These are phyloP conservation scores for Cornus kousa DNA, from an alignment of 148 eudicot species.

Conservation along the genomic window DNA sequence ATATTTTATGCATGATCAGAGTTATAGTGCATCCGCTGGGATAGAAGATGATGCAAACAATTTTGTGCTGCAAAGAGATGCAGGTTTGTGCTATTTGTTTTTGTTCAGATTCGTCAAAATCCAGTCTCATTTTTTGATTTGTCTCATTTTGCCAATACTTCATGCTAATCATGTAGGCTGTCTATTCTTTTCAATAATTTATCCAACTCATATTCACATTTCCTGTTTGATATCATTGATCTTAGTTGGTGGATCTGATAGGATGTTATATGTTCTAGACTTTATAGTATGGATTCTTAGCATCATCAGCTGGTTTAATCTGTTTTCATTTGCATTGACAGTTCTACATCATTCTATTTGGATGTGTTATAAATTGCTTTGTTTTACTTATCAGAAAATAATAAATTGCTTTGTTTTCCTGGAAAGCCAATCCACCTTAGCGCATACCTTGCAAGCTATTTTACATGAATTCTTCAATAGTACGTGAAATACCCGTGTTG, in stretches of 20 bases:
- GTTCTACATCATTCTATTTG: background rate
- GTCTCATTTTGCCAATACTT: background rate
- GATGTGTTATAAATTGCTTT: background rate
- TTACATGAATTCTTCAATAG: no score
- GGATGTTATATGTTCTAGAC: background rate
- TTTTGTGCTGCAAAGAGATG: slow-evolving; percentile 21
- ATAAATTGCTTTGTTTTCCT: background rate
- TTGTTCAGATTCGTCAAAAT: background rate
- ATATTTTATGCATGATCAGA: slow-evolving; percentile 24
- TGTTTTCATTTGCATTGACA: background rate
- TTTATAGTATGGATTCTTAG: background rate
- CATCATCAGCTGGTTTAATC: background rate
- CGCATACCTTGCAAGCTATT: no score
- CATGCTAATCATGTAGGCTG: background rate
- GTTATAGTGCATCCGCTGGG: slow-evolving; percentile 22
- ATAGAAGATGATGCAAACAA: slow-evolving; percentile 29
- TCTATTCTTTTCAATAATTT: background rate
- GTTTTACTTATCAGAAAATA: background rate
- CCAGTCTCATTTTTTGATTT: background rate
- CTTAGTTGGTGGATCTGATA: background rate
- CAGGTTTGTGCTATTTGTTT: slow-evolving; percentile 37
- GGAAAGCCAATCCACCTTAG: no score
- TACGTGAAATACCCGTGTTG: no score
- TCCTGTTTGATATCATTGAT: background rate
- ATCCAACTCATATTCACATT: background rate